A percentile compares a stretch with the other conserved stretches of the same genome.
Conservation (phyloP, 148 eudicot species). For the Simmondsia chinensis region DNA sequence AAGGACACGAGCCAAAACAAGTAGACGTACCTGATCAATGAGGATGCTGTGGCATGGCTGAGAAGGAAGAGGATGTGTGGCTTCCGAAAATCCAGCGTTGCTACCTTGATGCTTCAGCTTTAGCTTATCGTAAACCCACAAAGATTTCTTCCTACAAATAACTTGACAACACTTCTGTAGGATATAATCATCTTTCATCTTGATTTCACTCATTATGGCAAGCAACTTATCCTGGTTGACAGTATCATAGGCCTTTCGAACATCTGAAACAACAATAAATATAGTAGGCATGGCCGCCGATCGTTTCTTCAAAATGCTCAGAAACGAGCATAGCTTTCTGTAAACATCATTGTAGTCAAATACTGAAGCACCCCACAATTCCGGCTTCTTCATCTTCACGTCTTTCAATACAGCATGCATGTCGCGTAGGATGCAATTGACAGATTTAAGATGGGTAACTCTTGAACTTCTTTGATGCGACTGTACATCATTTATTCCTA, state of each 20-base stretch:
- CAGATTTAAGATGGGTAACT: slow-evolving; percentile 36
- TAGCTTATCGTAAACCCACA: slow-evolving; percentile 31
- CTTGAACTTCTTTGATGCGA: slow-evolving; percentile 2
- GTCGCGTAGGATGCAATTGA: slow-evolving; percentile 56
- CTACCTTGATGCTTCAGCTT: slow-evolving; percentile 23
- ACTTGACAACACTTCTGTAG: slow-evolving; percentile 41
- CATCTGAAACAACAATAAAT: slow-evolving; percentile 76
- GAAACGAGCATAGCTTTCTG: slow-evolving; percentile 54
- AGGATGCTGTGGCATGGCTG: slow-evolving; percentile 30
- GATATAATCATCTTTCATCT: slow-evolving; percentile 34
- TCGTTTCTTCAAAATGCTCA: slow-evolving; percentile 45
- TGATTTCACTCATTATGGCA: slow-evolving; percentile 44
- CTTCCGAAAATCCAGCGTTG: slow-evolving; percentile 7
- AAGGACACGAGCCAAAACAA: background rate
- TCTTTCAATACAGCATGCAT: slow-evolving; percentile 65
- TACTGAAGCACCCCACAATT: slow-evolving; percentile 72
- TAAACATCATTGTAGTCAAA: slow-evolving; percentile 68
- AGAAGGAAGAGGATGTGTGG: slow-evolving; percentile 14
- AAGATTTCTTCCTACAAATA: slow-evolving; percentile 29
- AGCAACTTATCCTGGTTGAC: slow-evolving; percentile 73
- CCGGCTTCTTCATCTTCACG: slow-evolving; percentile 42
- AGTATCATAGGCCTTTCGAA: slow-evolving; percentile 84
- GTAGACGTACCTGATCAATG: slow-evolving; percentile 40
- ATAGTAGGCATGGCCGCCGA: slow-evolving; percentile 30
- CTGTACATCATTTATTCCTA: slow-evolving; percentile 2